Conservation (phyloP, 805 yeast genomes). For the Pichia phayaonensis region DNA sequence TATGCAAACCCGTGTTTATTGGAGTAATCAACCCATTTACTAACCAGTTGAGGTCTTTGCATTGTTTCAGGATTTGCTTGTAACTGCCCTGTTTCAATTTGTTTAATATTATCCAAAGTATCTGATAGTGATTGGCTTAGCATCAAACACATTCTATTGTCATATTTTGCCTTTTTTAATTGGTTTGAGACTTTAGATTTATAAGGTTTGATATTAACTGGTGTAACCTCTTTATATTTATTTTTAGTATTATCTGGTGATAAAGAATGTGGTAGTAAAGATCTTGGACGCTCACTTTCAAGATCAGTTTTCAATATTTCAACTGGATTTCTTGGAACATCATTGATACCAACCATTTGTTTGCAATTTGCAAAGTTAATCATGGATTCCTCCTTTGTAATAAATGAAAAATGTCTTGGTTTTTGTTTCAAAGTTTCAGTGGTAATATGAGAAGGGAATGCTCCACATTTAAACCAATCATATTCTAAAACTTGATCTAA, state of each 20-base stretch:
- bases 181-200: conserved; percentile 23
- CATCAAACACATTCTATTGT: conserved; percentile 21
- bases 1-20: conserved; percentile 94
- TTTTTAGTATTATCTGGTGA: conserved; percentile 88
- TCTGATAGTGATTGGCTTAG: conserved; percentile 23
- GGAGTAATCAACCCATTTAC: conserved; percentile 97
- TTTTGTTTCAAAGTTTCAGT: conserved; percentile 52
- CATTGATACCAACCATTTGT: conserved; percentile 48
- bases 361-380: conserved; percentile 62
- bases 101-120: conserved; percentile 23
- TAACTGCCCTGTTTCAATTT: conserved; percentile 20
- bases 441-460: conserved; percentile 68
- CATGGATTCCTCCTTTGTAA: conserved; percentile 55
- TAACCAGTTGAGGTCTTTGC: conserved; percentile 60
- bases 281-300: conserved; percentile 57
- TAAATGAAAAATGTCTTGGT: conserved; percentile 48
- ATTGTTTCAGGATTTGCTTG: conserved; percentile 8
- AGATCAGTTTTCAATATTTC: conserved; percentile 63
- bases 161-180: conserved; percentile 23
- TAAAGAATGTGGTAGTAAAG: conserved; percentile 78
- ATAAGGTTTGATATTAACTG: conserved; percentile 21
- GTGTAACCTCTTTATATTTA: conserved; percentile 67
- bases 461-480: conserved; percentile 73
- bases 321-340: conserved; percentile 50
- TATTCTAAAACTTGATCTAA: conserved; percentile 72